Base-by-base conservation (phyloP, 2,329 filamentous ascomycete genomes). In the Fusarium kyushuense region DNA sequence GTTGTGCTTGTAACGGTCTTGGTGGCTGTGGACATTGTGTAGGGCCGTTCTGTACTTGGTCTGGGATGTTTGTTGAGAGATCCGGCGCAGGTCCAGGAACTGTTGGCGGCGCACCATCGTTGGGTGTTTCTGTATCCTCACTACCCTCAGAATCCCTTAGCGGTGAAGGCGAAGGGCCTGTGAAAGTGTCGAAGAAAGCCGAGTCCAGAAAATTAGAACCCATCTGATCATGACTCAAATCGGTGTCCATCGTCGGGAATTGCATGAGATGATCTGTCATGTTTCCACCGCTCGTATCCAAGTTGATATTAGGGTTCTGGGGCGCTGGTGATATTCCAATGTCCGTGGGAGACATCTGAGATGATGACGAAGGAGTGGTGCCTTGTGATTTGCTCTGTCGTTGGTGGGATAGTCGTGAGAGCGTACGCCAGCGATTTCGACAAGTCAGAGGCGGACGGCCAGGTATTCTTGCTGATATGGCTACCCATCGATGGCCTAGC, bases 391-490 rank as follows among this genome's bases (percentile, higher is more conserved):
- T 65, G 19, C 57, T 65, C 17, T 61, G 57, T 3, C 69, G 43
- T 19, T 60, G 47, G 4, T 68, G 69, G 1, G 56, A 42, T 17
- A 66, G 57, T 25, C 67, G 46, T 4, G 69, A 72, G 4, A 72
- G 54, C 0, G 69, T 65, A 8, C 73, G 73, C 74, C 74, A 76
- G 23, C 74, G 63, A 21, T 76, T 76, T 6, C 74, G 68, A 32
- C 74, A 76, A 7, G 74, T 76, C 1, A 76, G 73, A 2, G 74
- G 74, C 12, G 74, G 74, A 1, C 74, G 62, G 0, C 73, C 73
- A 7, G 73, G 63, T 38, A 76, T 69, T 10, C 67, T 43, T 0
- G 72, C 61, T 9, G 74, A 74, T 23, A 76, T 75, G 14, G 73
- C 71, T 4, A 75, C 71, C 74, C 74, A 76, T 3, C 73, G 52